Percentiles rank a stretch among this genome's conserved stretches.
phyloP scores from a whole-genome alignment of 306 rosid genomes.

The Betula pendula region DNA sequence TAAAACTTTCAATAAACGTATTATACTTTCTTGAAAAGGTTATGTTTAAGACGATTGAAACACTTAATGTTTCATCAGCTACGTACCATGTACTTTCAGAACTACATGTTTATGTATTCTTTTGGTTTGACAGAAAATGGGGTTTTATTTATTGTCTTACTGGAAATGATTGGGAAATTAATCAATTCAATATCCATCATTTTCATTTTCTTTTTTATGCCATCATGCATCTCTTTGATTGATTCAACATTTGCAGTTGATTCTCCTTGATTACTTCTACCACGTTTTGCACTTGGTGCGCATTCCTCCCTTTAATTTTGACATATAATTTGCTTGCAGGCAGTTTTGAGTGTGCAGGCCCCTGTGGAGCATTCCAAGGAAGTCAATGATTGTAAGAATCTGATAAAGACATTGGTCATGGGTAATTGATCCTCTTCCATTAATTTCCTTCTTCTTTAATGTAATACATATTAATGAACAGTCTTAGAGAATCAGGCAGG shows the following conservation, averaged over 20 bases:
- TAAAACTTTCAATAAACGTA: background rate
- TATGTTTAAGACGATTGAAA: background rate
- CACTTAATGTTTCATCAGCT: background rate
- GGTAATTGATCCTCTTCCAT: conserved; percentile 59
- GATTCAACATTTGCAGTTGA: background rate
- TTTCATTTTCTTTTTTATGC: conserved; percentile 13
- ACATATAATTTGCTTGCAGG: conserved; percentile 62
- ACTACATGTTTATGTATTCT: background rate
- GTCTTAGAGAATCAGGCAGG: background rate
- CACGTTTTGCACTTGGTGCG: background rate
- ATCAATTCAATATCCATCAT: background rate
- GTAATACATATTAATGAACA: background rate
- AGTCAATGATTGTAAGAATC: conserved; percentile 90
- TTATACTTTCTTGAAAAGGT: background rate
- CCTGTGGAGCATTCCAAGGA: conserved; percentile 94
- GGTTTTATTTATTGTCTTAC: background rate
- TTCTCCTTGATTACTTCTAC: background rate
- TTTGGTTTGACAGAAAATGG: background rate
- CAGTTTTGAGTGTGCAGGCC: conserved; percentile 88
- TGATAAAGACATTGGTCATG: conserved; percentile 95
- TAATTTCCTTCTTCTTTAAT: conserved; percentile 9
- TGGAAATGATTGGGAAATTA: conserved; percentile 3
- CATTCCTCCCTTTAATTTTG: conserved; percentile 13
- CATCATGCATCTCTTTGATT: conserved; percentile 10
- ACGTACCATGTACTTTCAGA: background rate